Conservation (phyloP, 805 yeast species). For the Saccharomycopsis olivae region DNA sequence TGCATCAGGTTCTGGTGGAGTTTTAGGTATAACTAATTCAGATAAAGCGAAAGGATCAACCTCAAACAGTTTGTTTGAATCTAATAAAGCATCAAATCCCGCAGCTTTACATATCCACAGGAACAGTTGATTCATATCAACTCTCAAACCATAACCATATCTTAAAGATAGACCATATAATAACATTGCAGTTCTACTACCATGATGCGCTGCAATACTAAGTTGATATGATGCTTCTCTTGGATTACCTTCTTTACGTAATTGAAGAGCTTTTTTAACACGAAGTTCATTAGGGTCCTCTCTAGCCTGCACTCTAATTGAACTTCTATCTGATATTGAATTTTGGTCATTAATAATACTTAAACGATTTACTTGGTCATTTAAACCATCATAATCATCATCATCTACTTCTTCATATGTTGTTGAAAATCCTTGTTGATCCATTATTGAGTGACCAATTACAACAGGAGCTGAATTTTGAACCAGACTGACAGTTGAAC, state of each 20-base stretch:
- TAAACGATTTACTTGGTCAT: neutral
- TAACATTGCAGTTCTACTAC: conserved; percentile 56
- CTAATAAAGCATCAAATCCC: conserved; percentile 24
- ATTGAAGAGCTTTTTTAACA: conserved; percentile 10
- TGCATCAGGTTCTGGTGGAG: conserved; percentile 33
- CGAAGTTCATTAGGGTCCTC: conserved; percentile 13
- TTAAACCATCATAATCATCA: conserved; percentile 10
- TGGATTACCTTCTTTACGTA: conserved; percentile 27
- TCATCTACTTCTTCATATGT: conserved; percentile 5
- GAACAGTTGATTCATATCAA: conserved; percentile 43
- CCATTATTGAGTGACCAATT: conserved; percentile 13
- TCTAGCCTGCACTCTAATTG: neutral
- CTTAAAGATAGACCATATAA: conserved; percentile 58
- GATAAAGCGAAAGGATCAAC: conserved; percentile 29
- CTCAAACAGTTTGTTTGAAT: conserved; percentile 20
- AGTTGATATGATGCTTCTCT: conserved; percentile 63
- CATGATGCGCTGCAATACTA: conserved; percentile 51
- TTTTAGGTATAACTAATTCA: conserved; percentile 25
- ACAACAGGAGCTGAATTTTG: conserved; percentile 3
- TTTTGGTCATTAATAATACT: neutral
- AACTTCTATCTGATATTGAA: neutral
- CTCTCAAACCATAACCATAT: conserved; percentile 57
- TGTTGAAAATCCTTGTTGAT: too few relatives aligned
- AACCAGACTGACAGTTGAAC: conserved; percentile 8
- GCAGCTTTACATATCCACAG: conserved; percentile 51